These are phyloP conservation scores for Ascochyta koolunga DNA, from an alignment of 2,329 filamentous ascomycete species.

Conservation along the genomic window DNA sequence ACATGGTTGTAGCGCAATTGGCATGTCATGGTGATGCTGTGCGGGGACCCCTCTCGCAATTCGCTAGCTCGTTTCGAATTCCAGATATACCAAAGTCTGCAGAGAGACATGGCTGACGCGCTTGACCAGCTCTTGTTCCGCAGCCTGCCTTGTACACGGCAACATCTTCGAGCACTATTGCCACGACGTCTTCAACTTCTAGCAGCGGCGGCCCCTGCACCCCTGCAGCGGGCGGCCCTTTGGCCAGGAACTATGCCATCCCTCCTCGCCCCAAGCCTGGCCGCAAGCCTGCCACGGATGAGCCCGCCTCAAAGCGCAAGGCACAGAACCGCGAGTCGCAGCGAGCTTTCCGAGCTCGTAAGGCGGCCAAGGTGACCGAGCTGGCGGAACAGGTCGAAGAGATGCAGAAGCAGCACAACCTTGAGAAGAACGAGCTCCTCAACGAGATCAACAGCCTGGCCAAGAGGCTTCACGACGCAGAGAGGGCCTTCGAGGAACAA, in stretches of 20 bases:
- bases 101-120: slow-evolving; percentile 5
- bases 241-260: slow-evolving; percentile 46
- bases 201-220: slow-evolving; percentile 34
- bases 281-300: slow-evolving; percentile 91
- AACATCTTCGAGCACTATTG: slow-evolving; percentile 19
- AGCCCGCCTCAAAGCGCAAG: slow-evolving; percentile 90
- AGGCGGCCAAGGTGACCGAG: slow-evolving; percentile 81
- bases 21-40: slow-evolving; percentile 5
- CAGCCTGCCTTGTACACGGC: slow-evolving; percentile 15
- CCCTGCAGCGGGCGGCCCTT: slow-evolving; percentile 45
- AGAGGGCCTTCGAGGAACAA: slow-evolving; percentile 6
- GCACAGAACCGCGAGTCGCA: slow-evolving; percentile 93
- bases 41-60: slow-evolving; percentile 10
- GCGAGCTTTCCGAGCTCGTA: slow-evolving; percentile 84
- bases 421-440: slow-evolving; percentile 19
- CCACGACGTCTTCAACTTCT: slow-evolving; percentile 32
- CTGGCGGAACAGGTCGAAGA: slow-evolving; percentile 53
- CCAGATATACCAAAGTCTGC: slow-evolving; percentile 15
- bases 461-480: slow-evolving; percentile 12
- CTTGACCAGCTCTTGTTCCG: slow-evolving; percentile 11
- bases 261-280: slow-evolving; percentile 68
- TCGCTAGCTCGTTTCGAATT: slow-evolving; percentile 9
- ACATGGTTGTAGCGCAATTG: background rate
- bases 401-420: slow-evolving; percentile 18
- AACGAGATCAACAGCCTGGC: slow-evolving; percentile 14